phyloP scores from a whole-genome alignment of 2,329 filamentous ascomycete genomes.

The Sclerotinia borealis region DNA sequence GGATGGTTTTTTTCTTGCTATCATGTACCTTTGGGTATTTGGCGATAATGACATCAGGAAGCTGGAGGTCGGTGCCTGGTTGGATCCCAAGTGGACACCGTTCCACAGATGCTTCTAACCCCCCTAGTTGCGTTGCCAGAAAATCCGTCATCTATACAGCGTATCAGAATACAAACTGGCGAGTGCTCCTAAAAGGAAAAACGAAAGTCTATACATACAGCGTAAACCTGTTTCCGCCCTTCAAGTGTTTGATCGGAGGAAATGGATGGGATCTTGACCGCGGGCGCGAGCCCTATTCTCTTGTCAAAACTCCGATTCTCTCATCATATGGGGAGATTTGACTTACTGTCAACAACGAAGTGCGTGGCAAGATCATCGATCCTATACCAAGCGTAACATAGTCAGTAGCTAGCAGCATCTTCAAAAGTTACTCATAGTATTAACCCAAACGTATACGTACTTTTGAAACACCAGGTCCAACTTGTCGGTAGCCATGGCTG shows the following conservation, averaged over 20 bases:
- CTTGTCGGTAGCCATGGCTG: neutral
- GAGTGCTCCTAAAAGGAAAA: too few species aligned
- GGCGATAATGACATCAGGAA: neutral
- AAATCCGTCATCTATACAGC: neutral
- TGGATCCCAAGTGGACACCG: neutral
- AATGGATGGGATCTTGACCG: neutral
- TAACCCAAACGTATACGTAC: neutral
- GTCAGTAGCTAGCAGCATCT: too few species aligned
- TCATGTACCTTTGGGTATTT: neutral
- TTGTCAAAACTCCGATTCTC: neutral
- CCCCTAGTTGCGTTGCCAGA: neutral
- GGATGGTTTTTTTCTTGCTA: neutral
- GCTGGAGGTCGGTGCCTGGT: neutral
- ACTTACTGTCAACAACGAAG: neutral
- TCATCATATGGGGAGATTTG: neutral
- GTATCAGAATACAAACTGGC: neutral
- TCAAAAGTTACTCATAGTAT: too few species aligned
- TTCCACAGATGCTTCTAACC: neutral
- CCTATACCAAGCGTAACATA: neutral
- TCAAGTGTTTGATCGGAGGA: neutral
- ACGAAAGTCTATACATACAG: neutral
- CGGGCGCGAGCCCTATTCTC: neutral
- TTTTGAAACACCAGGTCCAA: neutral
- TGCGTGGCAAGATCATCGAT: neutral
- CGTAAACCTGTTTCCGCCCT: neutral